Conservation (phyloP, 345 rosid species). For the Diplotaxis tenuifolia region DNA sequence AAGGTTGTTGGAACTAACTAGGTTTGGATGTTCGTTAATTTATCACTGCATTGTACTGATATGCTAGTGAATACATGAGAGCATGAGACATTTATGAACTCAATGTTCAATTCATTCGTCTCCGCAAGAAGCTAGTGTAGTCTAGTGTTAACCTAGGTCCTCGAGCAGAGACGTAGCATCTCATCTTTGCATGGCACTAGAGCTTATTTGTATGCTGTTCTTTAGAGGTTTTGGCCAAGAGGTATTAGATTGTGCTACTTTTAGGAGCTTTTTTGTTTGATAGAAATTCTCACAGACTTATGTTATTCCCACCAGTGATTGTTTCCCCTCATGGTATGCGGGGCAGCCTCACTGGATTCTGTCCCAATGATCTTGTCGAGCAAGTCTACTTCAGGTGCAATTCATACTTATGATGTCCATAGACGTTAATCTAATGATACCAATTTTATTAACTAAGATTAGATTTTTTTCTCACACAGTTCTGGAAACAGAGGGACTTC, state of each 20-base stretch:
- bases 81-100: neutral
- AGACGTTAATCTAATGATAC: neutral
- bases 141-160: slow-evolving; percentile 14
- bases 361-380: slow-evolving; percentile 92
- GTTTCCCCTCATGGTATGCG: slow-evolving; percentile 98
- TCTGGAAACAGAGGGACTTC: slow-evolving; percentile 58
- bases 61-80: neutral
- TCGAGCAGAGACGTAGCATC: slow-evolving; percentile 17
- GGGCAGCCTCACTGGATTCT: slow-evolving; percentile 85
- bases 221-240: slow-evolving; percentile 12
- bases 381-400: slow-evolving; percentile 78
- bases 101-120: neutral
- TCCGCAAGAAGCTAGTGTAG: neutral
- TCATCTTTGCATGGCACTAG: neutral
- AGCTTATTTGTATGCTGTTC: neutral
- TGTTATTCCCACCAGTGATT: slow-evolving; percentile 58
- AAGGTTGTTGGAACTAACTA: neutral
- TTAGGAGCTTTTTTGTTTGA: slow-evolving; percentile 19
- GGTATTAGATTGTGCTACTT: slow-evolving; percentile 9
- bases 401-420: slow-evolving; percentile 2
- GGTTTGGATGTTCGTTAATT: slow-evolving; percentile 13
- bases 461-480: slow-evolving; percentile 42
- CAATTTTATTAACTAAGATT: slow-evolving; percentile 18
- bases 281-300: slow-evolving; percentile 32
- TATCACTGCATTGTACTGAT: slow-evolving; percentile 1